Evolutionary conservation across 768 basidiomycete species (phyloP).

Genomic region (Phanerodontia chrysosporium): DNA sequence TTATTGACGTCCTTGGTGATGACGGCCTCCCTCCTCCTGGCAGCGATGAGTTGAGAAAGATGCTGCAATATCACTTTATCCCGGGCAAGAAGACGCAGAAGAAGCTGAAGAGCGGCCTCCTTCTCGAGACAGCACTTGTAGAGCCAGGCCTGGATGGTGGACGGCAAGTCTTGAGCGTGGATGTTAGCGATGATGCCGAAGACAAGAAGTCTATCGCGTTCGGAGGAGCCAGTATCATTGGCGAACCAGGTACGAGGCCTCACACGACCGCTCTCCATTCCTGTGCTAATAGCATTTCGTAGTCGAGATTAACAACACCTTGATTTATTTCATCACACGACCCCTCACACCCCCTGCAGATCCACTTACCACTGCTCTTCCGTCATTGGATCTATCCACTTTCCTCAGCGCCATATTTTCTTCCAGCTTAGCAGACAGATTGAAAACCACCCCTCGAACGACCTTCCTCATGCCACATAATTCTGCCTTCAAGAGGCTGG

Average conservation of each 20-base stretch:
- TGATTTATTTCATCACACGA: slow-evolving; percentile 87
- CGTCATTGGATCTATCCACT: slow-evolving; percentile 79
- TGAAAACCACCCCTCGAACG: slow-evolving; percentile 61
- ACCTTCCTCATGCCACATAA: slow-evolving; percentile 89
- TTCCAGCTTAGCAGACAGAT: slow-evolving; percentile 68
- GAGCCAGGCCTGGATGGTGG: slow-evolving; percentile 66
- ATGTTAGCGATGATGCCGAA: slow-evolving; percentile 54
- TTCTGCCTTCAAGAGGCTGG: slow-evolving; percentile 82
- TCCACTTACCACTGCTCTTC: slow-evolving; percentile 74
- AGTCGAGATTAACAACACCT: slow-evolving; percentile 73
- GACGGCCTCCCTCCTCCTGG: slow-evolving; percentile 59
- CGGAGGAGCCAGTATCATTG: slow-evolving; percentile 77
- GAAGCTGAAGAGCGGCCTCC: slow-evolving; percentile 67
- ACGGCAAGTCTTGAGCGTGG: slow-evolving; percentile 67
- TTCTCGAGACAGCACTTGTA: slow-evolving; percentile 75
- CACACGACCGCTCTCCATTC: background rate
- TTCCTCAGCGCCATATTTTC: slow-evolving; percentile 91
- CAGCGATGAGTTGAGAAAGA: slow-evolving; percentile 61
- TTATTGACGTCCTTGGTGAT: slow-evolving; percentile 54
- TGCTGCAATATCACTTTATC: slow-evolving; percentile 88
- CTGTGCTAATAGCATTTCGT: slow-evolving; percentile 11
- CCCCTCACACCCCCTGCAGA: slow-evolving; percentile 82
- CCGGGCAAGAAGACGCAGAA: slow-evolving; percentile 71
- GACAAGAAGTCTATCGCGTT: slow-evolving; percentile 62
- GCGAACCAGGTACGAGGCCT: slow-evolving; percentile 59